These are phyloP conservation scores for Paraconiothyrium brasiliense DNA, from an alignment of 2,329 filamentous ascomycete species.

Conservation along the genomic window DNA sequence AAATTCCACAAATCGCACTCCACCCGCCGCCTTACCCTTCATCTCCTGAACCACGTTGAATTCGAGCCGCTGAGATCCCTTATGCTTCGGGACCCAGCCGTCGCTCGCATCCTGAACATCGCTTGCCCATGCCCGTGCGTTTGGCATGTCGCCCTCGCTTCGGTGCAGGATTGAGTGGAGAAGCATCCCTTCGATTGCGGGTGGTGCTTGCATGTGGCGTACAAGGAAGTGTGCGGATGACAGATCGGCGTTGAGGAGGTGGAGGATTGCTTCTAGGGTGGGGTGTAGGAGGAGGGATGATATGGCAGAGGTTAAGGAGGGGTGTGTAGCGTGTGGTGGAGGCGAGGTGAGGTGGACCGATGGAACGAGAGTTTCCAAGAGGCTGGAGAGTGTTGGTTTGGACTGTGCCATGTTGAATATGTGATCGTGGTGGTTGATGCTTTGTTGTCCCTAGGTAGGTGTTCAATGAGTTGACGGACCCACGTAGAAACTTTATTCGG, in stretches of 20 bases:
- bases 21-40: slow-evolving; percentile 7
- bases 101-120: slow-evolving; percentile 54
- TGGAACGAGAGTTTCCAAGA: slow-evolving; percentile 25
- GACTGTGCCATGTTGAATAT: slow-evolving; percentile 1
- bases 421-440: not conserved
- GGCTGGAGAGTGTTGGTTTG: slow-evolving; percentile 16
- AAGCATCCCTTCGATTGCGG: slow-evolving; percentile 62
- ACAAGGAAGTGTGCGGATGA: slow-evolving; percentile 62
- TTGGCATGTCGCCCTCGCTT: slow-evolving; percentile 61
- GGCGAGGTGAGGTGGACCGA: slow-evolving; percentile 23
- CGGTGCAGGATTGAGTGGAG: slow-evolving; percentile 62
- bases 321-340: slow-evolving; percentile 25
- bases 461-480: not conserved
- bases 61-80: slow-evolving; percentile 28
- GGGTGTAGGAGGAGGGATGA: slow-evolving; percentile 54
- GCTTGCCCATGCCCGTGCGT: slow-evolving; percentile 59
- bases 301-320: slow-evolving; percentile 30
- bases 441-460: not conserved
- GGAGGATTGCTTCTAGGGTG: slow-evolving; percentile 60
- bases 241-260: slow-evolving; percentile 62
- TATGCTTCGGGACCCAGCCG: slow-evolving; percentile 37
- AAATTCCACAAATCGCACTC: slow-evolving; percentile 21
- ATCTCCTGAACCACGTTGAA: slow-evolving; percentile 16
- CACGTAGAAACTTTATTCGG: not conserved
- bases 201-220: slow-evolving; percentile 61